These are phyloP conservation scores for Solanum bulbocastanum DNA, from an alignment of 257 asterid species.

Conservation along the genomic window DNA sequence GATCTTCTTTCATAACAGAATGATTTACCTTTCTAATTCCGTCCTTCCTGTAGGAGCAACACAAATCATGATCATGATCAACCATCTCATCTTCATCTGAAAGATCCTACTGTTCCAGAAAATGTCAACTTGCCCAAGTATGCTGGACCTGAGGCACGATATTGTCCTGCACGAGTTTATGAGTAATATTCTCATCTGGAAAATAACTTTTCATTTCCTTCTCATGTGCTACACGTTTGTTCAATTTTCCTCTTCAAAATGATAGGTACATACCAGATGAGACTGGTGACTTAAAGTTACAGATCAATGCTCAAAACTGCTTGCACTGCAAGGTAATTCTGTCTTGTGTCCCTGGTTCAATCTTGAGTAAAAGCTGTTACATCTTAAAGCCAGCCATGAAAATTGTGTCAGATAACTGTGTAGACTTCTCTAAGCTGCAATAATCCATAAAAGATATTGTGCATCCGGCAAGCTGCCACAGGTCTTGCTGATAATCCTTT, in stretches of 20 bases:
- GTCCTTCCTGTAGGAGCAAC: slow-evolving; percentile 52
- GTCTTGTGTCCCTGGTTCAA: neutral
- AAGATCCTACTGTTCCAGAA: slow-evolving; percentile 60
- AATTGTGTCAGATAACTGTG: neutral
- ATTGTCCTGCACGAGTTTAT: slow-evolving; percentile 94
- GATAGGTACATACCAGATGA: slow-evolving; percentile 65
- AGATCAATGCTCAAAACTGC: slow-evolving; percentile 93
- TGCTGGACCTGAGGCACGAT: slow-evolving; percentile 90
- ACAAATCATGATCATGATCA: slow-evolving; percentile 96
- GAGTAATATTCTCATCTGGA: slow-evolving; percentile 38
- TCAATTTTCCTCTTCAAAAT: neutral
- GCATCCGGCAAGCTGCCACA: neutral
- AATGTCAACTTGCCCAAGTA: slow-evolving; percentile 56
- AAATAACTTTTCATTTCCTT: neutral
- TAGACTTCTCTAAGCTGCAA: neutral
- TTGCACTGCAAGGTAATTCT: slow-evolving; percentile 90
- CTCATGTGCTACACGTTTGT: neutral
- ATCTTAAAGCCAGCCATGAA: neutral
- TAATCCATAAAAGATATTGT: neutral
- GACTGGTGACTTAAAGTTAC: slow-evolving; percentile 57
- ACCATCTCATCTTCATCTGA: slow-evolving; percentile 81
- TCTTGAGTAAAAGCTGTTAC: neutral
- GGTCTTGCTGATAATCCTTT: neutral
- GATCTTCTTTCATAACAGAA: neutral
- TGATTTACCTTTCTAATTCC: neutral